phyloP scores from a whole-genome alignment of 2,329 filamentous ascomycete species.

The Botrytis pseudocinerea region DNA sequence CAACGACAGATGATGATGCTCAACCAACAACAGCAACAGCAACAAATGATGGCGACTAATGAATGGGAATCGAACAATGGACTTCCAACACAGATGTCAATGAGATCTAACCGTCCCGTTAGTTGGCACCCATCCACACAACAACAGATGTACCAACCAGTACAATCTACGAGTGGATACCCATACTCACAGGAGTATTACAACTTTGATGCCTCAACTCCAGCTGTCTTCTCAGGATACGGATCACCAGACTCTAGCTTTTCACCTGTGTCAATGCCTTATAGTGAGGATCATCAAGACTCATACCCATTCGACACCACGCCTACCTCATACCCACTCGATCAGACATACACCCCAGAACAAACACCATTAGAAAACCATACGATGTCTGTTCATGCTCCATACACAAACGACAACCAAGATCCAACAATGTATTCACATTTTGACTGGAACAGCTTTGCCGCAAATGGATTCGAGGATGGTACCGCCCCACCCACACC shows the following conservation, averaged over 20 bases:
- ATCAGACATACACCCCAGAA: constrained; percentile 27
- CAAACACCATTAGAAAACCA: constrained; percentile 23
- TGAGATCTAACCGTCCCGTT: constrained; percentile 56
- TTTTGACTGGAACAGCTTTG: constrained; percentile 50
- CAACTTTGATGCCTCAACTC: constrained; percentile 43
- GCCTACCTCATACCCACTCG: constrained; percentile 25
- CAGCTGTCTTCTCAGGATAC: constrained; percentile 57
- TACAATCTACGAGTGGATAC: constrained; percentile 44
- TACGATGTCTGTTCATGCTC: constrained; percentile 23
- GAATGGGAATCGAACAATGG: constrained; percentile 44
- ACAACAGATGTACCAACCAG: constrained; percentile 42
- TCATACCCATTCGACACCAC: constrained; percentile 23
- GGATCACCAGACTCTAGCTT: constrained; percentile 57
- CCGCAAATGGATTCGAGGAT: constrained; percentile 47
- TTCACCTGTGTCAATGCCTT: constrained; percentile 55
- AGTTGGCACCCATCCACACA: constrained; percentile 75
- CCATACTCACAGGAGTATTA: constrained; percentile 37
- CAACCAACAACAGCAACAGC: constrained; percentile 37
- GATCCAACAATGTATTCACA: constrained; percentile 39
- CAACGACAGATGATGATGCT: constrained; percentile 34
- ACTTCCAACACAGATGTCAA: constrained; percentile 33
- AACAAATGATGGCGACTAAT: constrained; percentile 49
- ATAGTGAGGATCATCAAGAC: constrained; percentile 36
- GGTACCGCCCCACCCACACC: constrained; percentile 59
- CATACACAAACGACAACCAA: constrained; percentile 28